Conservation (phyloP, 2,329 filamentous ascomycete species). For the Aspergillus unguis region DNA sequence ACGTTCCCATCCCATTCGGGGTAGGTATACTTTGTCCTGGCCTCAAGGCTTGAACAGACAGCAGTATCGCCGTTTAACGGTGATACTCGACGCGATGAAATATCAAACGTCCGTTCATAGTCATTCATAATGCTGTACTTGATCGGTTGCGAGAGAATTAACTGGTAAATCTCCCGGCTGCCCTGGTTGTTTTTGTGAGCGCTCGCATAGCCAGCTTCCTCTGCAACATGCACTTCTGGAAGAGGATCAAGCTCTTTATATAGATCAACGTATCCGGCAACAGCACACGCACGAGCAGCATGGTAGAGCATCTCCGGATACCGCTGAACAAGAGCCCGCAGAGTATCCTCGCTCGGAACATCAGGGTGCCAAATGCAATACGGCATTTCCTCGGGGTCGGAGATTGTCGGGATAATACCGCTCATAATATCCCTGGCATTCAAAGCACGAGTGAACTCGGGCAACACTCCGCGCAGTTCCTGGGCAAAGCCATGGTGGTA, state of each 20-base stretch:
- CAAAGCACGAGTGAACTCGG: neutral
- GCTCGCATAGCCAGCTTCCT: conserved; percentile 12
- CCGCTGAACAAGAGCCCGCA: conserved; percentile 28
- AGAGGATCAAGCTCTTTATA: conserved; percentile 19
- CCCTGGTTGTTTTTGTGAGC: conserved; percentile 6
- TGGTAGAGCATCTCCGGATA: conserved; percentile 31
- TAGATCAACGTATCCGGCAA: conserved; percentile 17
- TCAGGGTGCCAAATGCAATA: conserved; percentile 26
- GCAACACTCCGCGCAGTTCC: neutral
- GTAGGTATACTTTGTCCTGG: neutral
- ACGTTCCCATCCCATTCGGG: neutral
- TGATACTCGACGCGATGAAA: conserved; percentile 7
- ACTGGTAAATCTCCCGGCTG: conserved; percentile 13
- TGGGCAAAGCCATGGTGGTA: neutral
- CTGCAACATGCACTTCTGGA: conserved; percentile 19
- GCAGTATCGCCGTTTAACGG: conserved; percentile 16
- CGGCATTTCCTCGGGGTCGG: neutral
- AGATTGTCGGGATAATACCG: neutral
- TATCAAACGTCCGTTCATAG: conserved; percentile 13
- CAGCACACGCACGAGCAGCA: conserved; percentile 21
- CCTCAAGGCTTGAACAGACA: neutral
- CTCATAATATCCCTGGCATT: conserved; percentile 10
- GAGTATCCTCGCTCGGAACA: conserved; percentile 35
- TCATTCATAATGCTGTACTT: conserved; percentile 20
- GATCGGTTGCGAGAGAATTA: conserved; percentile 10